These are phyloP conservation scores for Davidsoniella australis DNA, from an alignment of 2,329 filamentous ascomycete genomes.

Conservation along the genomic window DNA sequence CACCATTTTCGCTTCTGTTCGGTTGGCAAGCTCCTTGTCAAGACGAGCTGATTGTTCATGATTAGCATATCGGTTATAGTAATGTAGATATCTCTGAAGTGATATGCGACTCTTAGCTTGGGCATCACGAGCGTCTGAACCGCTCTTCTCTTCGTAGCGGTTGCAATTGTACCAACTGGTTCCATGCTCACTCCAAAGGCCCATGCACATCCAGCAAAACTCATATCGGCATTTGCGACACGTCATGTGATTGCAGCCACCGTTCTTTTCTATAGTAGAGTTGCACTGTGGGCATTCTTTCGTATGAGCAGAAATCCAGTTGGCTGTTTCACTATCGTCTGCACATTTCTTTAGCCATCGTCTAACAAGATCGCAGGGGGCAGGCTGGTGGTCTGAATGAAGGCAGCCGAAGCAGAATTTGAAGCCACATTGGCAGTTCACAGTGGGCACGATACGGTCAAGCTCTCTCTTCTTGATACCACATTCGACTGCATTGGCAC, in stretches of 20 bases:
- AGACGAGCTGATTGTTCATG: conserved; percentile 95
- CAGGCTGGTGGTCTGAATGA: conserved; percentile 77
- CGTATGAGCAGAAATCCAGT: conserved; percentile 98
- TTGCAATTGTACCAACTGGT: conserved; percentile 99
- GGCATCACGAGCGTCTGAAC: conserved; percentile 72
- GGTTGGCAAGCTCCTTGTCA: conserved; percentile 87
- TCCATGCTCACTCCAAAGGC: conserved; percentile 92
- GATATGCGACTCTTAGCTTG: conserved; percentile 83
- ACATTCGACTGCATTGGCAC: conserved; percentile 82
- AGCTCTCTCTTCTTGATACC: conserved; percentile 75
- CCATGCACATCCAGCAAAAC: conserved; percentile 99
- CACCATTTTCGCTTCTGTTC: conserved; percentile 99
- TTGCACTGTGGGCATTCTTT: conserved; percentile 95
- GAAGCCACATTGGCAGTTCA: conserved; percentile 68
- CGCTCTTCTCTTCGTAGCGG: conserved; percentile 89
- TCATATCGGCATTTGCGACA: conserved; percentile 91
- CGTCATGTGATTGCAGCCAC: conserved; percentile 95
- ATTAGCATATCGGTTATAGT: conserved; percentile 98
- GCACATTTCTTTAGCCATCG: conserved; percentile 96
- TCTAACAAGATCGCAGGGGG: conserved; percentile 81
- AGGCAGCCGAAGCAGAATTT: conserved; percentile 93
- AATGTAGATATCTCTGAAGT: conserved; percentile 90
- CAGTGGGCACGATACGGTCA: conserved; percentile 70
- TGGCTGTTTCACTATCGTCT: conserved; percentile 93
- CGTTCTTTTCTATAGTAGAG: conserved; percentile 98